Conservation (phyloP, 768 basidiomycete genomes). For the Trametes sanguinea region DNA sequence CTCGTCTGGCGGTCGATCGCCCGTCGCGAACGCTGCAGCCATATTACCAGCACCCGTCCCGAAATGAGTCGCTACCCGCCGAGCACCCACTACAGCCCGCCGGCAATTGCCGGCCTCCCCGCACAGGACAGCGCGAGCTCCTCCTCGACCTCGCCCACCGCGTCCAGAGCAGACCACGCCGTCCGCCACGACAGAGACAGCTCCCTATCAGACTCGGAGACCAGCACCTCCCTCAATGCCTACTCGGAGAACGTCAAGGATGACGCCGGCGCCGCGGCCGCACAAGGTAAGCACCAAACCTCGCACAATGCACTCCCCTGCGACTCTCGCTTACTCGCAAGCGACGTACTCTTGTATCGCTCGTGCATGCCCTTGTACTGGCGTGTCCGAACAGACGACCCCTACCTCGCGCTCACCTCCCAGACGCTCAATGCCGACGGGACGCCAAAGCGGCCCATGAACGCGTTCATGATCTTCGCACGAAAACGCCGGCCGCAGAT, state of each 20-base stretch:
- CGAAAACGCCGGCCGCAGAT: slow-evolving; percentile 81
- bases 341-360: too few relatives aligned
- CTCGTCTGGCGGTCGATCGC: not conserved
- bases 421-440: slow-evolving; percentile 86
- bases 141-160: not conserved
- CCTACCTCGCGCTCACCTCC: slow-evolving; percentile 56
- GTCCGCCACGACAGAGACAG: slow-evolving; percentile 33
- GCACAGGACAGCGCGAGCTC: slow-evolving; percentile 3
- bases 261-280: slow-evolving; percentile 14
- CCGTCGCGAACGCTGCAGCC: not conserved
- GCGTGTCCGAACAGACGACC: slow-evolving; percentile 35
- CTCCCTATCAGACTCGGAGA: slow-evolving; percentile 58
- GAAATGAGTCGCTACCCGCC: slow-evolving; percentile 30
- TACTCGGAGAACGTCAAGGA: slow-evolving; percentile 19
- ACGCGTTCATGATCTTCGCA: slow-evolving; percentile 93
- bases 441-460: slow-evolving; percentile 89
- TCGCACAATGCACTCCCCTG: not conserved
- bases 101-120: slow-evolving; percentile 36
- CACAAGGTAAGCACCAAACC: slow-evolving; percentile 19
- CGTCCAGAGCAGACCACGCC: slow-evolving; percentile 10
- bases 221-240: slow-evolving; percentile 19
- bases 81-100: slow-evolving; percentile 16
- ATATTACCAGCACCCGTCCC: not conserved
- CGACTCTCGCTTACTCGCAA: not conserved
- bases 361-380: too few relatives aligned